Percentiles rank a stretch among this genome's conserved stretches.
Evolutionary conservation across 768 basidiomycete species (phyloP).

Genomic region (Cystobasidium ongulense): DNA sequence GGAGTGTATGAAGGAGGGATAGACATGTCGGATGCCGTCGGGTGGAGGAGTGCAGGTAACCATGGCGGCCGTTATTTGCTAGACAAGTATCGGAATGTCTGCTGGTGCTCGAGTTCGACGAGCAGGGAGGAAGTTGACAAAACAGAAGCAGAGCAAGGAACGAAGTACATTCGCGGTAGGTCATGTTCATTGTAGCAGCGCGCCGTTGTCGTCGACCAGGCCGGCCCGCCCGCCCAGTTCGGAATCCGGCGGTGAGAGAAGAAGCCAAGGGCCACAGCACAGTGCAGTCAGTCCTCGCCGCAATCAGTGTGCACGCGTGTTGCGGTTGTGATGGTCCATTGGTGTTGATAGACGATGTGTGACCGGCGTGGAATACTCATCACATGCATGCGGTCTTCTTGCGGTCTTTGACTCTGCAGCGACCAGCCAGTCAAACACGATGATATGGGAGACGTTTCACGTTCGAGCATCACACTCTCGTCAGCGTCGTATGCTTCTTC

Average conservation of each 20-base stretch:
- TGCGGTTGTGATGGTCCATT: too few relatives aligned
- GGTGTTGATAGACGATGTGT: too few relatives aligned
- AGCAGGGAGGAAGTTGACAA: too few relatives aligned
- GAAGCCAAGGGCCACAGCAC: not conserved
- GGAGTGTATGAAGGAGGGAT: not conserved
- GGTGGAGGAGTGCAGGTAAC: not conserved
- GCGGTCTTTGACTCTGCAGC: not conserved
- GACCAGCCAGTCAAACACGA: not conserved
- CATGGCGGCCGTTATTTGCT: not conserved
- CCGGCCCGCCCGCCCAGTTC: not conserved
- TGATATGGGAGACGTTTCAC: conserved; percentile 20
- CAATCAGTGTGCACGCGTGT: too few relatives aligned
- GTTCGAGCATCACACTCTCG: conserved; percentile 2
- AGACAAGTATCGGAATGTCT: not conserved
- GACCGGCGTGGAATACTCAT: too few relatives aligned
- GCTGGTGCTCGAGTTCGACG: too few relatives aligned
- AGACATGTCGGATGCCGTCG: not conserved
- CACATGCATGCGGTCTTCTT: not conserved
- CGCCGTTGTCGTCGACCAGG: too few relatives aligned
- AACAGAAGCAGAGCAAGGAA: too few relatives aligned
- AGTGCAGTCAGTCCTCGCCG: too few relatives aligned
- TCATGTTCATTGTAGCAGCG: too few relatives aligned
- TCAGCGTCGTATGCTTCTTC: conserved; percentile 23
- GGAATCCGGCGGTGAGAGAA: too few relatives aligned
- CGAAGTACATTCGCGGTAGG: too few relatives aligned